A percentile compares a stretch with the other conserved stretches of the same genome.
phyloP scores from a whole-genome alignment of 108 stramenopile species.

The Pseudonitzschia delicatissima region DNA sequence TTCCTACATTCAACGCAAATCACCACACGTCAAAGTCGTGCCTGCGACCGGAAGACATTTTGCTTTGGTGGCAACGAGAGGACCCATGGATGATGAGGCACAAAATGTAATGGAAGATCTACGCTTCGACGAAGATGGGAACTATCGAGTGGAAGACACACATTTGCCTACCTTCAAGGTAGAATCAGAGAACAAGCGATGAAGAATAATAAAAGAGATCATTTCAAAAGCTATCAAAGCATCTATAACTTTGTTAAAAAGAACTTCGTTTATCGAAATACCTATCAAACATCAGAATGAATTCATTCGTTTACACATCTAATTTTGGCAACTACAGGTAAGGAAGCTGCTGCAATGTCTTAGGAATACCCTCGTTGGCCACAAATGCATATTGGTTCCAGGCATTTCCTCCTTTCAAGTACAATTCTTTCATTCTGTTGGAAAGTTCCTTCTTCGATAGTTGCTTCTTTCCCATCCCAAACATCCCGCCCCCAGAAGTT shows the following conservation, averaged over 20 bases:
- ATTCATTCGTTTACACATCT: background rate
- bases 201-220: background rate
- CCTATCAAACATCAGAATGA: background rate
- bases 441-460: constrained; percentile 47
- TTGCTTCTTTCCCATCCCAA: constrained; percentile 56
- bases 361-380: constrained; percentile 75
- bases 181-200: constrained; percentile 33
- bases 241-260: too few species aligned
- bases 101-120: constrained; percentile 40
- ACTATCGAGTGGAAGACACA: constrained; percentile 71
- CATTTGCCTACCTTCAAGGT: constrained; percentile 66
- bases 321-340: constrained; percentile 28
- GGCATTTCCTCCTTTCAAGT: constrained; percentile 71
- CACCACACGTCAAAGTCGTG: constrained; percentile 33
- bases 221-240: too few species aligned
- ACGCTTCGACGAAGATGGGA: constrained; percentile 60
- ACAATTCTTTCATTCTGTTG: constrained; percentile 58
- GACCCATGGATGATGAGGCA: background rate
- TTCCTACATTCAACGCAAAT: constrained; percentile 23
- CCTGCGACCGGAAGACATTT: constrained; percentile 83
- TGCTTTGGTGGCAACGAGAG: constrained; percentile 75
- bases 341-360: constrained; percentile 56
- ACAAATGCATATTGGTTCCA: constrained; percentile 65
- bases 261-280: too few species aligned
- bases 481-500: constrained; percentile 61